phyloP scores from a whole-genome alignment of 768 basidiomycete genomes.

The Rhizopogon sp. region DNA sequence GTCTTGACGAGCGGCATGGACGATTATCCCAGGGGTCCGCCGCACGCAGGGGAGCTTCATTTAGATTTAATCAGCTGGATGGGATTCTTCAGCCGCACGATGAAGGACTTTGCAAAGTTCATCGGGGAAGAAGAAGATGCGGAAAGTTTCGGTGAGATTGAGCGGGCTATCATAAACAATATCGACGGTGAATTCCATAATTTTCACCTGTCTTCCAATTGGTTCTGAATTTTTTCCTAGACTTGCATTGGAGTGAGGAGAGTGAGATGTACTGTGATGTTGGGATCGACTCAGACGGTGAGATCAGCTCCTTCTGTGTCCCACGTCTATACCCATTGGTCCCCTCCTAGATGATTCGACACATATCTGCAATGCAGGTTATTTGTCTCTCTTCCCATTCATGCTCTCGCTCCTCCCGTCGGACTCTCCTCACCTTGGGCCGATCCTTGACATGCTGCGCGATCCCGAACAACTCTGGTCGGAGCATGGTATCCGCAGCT shows the following conservation, averaged over 20 bases:
- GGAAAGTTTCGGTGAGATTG: constrained; percentile 69
- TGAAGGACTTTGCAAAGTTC: constrained; percentile 85
- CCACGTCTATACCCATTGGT: too few relatives aligned
- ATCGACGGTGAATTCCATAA: constrained; percentile 61
- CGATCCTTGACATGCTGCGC: constrained; percentile 74
- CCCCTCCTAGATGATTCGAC: constrained; percentile 67
- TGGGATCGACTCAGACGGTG: constrained; percentile 80
- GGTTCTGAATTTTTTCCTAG: constrained; percentile 31
- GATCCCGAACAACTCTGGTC: constrained; percentile 92
- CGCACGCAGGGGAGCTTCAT: constrained; percentile 90
- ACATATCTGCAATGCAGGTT: constrained; percentile 88
- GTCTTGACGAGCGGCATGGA: constrained; percentile 98
- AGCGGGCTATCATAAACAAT: constrained; percentile 77
- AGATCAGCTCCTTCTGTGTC: constrained; percentile 7
- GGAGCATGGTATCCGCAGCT: constrained; percentile 79
- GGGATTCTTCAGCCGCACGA: constrained; percentile 92
- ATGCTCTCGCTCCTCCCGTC: constrained; percentile 75
- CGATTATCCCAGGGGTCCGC: constrained; percentile 89
- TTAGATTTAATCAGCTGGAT: constrained; percentile 94
- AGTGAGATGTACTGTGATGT: constrained; percentile 92
- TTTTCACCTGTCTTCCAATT: constrained; percentile 1
- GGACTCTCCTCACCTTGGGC: constrained; percentile 72
- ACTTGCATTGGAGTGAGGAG: constrained; percentile 91
- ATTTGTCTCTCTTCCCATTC: constrained; percentile 92
- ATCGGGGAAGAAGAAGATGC: constrained; percentile 84